Evolutionary conservation across 2,329 filamentous ascomycete genomes (phyloP).

Genomic region (Colletotrichum camelliae): DNA sequence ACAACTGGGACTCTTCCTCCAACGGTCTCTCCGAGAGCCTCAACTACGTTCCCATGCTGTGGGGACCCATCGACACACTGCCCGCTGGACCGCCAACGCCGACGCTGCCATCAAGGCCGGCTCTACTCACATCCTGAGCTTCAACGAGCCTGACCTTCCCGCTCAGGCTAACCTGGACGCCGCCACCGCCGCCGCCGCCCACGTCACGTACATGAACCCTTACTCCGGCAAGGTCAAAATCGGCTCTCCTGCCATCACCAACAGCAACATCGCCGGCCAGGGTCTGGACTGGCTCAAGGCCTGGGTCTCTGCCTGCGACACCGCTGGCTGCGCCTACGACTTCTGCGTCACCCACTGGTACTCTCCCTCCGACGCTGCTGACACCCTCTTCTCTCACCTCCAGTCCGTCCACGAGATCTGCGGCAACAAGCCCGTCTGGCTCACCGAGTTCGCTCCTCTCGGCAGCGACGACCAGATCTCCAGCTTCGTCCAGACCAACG

Average conservation of each 20-base stretch:
- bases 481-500: constrained; percentile 55
- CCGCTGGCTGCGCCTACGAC: constrained; percentile 57
- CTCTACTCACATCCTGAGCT: constrained; percentile 63
- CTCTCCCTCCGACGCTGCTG: constrained; percentile 48
- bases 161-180: constrained; percentile 65
- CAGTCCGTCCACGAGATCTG: constrained; percentile 50
- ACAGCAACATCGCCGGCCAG: constrained; percentile 53
- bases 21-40: constrained; percentile 47
- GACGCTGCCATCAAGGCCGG: constrained; percentile 58
- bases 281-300: constrained; percentile 62
- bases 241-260: constrained; percentile 66
- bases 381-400: constrained; percentile 62
- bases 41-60: constrained; percentile 72
- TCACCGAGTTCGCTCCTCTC: constrained; percentile 68
- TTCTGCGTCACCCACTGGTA: constrained; percentile 72
- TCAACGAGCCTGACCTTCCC: constrained; percentile 74
- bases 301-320: constrained; percentile 58
- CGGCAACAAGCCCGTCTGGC: constrained; percentile 59
- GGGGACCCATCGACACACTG: constrained; percentile 52
- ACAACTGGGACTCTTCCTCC: constrained; percentile 68
- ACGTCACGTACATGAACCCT: constrained; percentile 60
- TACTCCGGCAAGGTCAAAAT: constrained; percentile 60
- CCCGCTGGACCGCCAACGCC: constrained; percentile 56
- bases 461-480: constrained; percentile 48
- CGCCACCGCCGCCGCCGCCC: constrained; percentile 54